phyloP scores from a whole-genome alignment of 2,329 filamentous ascomycete genomes.

The Aspergillus puulaauensis region DNA sequence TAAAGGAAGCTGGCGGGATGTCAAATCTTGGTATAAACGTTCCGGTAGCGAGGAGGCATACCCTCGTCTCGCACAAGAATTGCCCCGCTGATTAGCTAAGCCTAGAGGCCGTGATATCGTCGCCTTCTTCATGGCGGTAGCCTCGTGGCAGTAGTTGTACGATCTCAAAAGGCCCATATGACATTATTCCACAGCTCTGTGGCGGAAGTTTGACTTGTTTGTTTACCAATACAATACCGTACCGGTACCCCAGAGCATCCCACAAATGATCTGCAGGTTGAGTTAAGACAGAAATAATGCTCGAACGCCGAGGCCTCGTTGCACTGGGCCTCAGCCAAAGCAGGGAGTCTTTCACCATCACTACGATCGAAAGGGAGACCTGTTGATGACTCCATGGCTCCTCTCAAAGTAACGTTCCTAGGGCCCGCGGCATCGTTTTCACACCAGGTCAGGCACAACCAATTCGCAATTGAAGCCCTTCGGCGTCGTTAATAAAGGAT shows the following conservation, averaged over 20 bases:
- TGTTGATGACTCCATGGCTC: slow-evolving; percentile 17
- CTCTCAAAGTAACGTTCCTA: slow-evolving; percentile 53
- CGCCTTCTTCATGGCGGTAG: slow-evolving; percentile 1
- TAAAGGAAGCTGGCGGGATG: slow-evolving; percentile 48
- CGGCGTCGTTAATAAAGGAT: slow-evolving; percentile 16
- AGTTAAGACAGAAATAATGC: background rate
- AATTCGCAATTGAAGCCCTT: slow-evolving; percentile 18
- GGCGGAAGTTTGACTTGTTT: slow-evolving; percentile 25
- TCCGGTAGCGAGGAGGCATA: slow-evolving; percentile 39
- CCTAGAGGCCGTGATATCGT: background rate
- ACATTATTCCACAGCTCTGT: background rate
- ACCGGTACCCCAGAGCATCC: background rate
- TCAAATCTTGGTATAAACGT: slow-evolving; percentile 46
- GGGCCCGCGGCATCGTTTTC: slow-evolving; percentile 68
- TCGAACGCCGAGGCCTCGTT: background rate
- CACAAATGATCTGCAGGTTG: slow-evolving; percentile 2
- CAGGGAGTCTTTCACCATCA: background rate
- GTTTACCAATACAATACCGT: slow-evolving; percentile 1
- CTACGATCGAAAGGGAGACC: background rate
- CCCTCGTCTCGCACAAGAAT: slow-evolving; percentile 12
- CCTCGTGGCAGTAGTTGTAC: background rate
- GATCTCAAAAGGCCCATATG: background rate
- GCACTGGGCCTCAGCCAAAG: background rate
- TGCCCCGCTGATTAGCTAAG: slow-evolving; percentile 2
- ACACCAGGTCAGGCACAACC: slow-evolving; percentile 57